Base-by-base conservation (phyloP, 2,329 filamentous ascomycete genomes). In the Diplodia seriata region DNA sequence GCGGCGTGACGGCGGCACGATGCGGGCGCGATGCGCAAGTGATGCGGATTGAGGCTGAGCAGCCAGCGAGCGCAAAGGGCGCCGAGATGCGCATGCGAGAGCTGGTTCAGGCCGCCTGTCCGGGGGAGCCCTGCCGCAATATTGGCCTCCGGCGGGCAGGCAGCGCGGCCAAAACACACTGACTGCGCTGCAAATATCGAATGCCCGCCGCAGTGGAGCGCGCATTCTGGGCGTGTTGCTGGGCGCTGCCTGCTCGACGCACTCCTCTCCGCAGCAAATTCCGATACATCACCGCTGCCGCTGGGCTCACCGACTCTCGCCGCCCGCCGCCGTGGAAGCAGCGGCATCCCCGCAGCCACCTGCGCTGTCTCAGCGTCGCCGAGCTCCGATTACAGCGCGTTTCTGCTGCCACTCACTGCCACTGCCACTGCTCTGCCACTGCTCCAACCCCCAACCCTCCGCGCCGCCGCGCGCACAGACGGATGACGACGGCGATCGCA, bases 211-310 rank as follows among this genome's bases (percentile, higher is more conserved):
- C 59, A 18, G 59, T 63, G 59, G 59, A 63, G 59, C 59, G 59
- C 59, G 59, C 59, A 63, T 63, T 63, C 59, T 63, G 59, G 59
- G 59, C 59, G 47, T 51, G 59, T 63, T 63, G 59, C 59, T 63
- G 59, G 59, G 59, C 59, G 59, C 47, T 20, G 31, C 59, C 23
- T 12, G 43, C 31, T 63, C 31, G 47, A 36, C 59, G 59, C 59
- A 63, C 59, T 63, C 59, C 59, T 63, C 43, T 63, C 59, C 59
- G 59, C 31, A 36, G 43, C 59, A 63, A 38, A 63, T 63, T 63
- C 59, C 59, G 47, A 26, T 43, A 51, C 59, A 31, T 18, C 40
- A 49, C 40, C 54, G 54, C 54, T 18, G 6, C n/a, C 55, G 15
- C 43, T 20, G 43, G 18, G 6, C 47, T 63, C 59, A 63, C 59